These are phyloP conservation scores for Amniculicola lignicola DNA, from an alignment of 495 filamentous ascomycete species.

Conservation along the genomic window DNA sequence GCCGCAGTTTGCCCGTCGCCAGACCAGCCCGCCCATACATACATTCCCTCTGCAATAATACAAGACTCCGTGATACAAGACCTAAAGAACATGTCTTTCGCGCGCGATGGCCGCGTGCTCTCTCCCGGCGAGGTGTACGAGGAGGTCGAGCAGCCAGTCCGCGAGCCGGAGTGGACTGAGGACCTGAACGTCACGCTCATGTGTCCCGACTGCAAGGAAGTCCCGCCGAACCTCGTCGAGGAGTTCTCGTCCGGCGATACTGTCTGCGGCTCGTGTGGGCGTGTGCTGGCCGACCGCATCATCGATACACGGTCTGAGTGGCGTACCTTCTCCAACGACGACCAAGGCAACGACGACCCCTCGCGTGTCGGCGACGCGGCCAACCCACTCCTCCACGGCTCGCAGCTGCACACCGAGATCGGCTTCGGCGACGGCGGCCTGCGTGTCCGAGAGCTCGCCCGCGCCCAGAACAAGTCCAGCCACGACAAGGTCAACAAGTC, in stretches of 20 bases:
- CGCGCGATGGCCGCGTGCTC: constrained; percentile 36
- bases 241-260: constrained; percentile 90
- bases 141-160: constrained; percentile 12
- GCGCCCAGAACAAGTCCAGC: constrained; percentile 80
- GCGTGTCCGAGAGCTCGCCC: constrained; percentile 72
- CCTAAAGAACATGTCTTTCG: constrained; percentile 17
- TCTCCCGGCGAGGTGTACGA: constrained; percentile 43
- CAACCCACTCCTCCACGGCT: constrained; percentile 83
- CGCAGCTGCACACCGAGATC: constrained; percentile 88
- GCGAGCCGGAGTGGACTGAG: constrained; percentile 56
- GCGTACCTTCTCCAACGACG: constrained; percentile 97
- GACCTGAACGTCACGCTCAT: constrained; percentile 81
- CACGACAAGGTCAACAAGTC: constrained; percentile 82
- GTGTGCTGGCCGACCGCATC: constrained; percentile 86
- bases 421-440: constrained; percentile 68
- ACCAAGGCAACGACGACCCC: constrained; percentile 88
- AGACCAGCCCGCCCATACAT: not conserved
- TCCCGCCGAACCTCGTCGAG: constrained; percentile 86
- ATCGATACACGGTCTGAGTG: constrained; percentile 96
- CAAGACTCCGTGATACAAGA: not conserved
- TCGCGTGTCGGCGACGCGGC: constrained; percentile 93
- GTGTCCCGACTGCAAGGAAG: constrained; percentile 86
- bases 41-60: too few species aligned
- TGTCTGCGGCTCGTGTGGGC: constrained; percentile 84
- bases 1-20: not conserved